Evolutionary conservation across 139 green algal genomes (phyloP), one percentile per base, ranked within the genome.

Genomic region (Penium margaritaceum): DNA sequence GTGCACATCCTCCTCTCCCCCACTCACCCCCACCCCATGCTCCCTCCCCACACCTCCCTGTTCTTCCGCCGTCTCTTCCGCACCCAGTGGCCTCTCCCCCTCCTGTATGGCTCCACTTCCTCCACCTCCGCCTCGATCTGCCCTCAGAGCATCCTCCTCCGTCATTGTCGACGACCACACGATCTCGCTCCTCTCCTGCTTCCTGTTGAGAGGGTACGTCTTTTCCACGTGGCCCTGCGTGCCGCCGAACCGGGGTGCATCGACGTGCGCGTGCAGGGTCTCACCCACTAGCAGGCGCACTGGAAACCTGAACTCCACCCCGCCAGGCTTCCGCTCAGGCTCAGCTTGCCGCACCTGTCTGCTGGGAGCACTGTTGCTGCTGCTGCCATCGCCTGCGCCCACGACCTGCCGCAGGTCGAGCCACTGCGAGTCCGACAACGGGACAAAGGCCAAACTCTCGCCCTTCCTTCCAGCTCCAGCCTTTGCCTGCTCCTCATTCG

Each of bases 231-330:
- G 84, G 63, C 80, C 87, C 0, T 90, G 47, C 2, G 84, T 77
- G 58, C 89, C 89, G 3, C 89, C 89, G 51, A 94, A 62, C 4
- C 88, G 80, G 3, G 81, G 76, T 7, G 88, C 55, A 46, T 87
- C 81, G 30, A 71, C 14, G 14, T 68, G 43, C n/a, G n/a, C n/a
- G 7, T 76, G 43, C 41, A 35, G 19, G 39, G 69, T 35, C 3
- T 33, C 43, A 19, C 34, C 38, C 30, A 80, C 9, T 21, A 80
- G 72, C 1, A 76, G 34, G 24, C 36, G n/a, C 5, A 76, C 64
- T 27, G 63, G 72, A 68, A 80, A 80, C 57, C 14, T 61, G 27
- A 37, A 44, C 17, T 29, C n/a, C n/a, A n/a, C 21, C 30, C 72
- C 72, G 21, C 35, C 3, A 17, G 66, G 46, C 30, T 67, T n/a